These are phyloP conservation scores for Strobilomyces echinocephalus DNA, from an alignment of 768 basidiomycete species.

Conservation along the genomic window DNA sequence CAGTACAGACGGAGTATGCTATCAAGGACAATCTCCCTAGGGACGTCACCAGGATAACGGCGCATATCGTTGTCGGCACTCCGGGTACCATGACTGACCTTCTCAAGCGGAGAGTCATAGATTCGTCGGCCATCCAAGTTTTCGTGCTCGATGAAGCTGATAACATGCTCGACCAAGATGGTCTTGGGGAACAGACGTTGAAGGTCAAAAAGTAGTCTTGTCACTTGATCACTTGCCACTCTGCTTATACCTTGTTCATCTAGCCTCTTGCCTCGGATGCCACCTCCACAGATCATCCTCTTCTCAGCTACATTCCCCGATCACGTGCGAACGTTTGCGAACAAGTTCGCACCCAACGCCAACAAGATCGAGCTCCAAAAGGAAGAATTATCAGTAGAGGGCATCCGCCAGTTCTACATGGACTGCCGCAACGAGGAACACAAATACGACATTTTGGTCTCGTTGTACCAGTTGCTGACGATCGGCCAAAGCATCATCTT, in stretches of 20 bases:
- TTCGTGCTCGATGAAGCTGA: conserved; percentile 98
- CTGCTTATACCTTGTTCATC: conserved; percentile 9
- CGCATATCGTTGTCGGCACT: conserved; percentile 92
- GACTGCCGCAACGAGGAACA: conserved; percentile 88
- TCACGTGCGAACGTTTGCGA: conserved; percentile 85
- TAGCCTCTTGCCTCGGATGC: conserved; percentile 55
- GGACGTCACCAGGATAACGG: conserved; percentile 63
- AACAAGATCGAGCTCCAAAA: conserved; percentile 96
- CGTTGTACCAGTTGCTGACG: conserved; percentile 83
- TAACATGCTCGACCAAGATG: conserved; percentile 96
- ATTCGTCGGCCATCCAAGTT: conserved; percentile 76
- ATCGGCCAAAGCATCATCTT: conserved; percentile 99
- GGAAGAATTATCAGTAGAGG: conserved; percentile 90
- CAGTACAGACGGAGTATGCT: conserved; percentile 90
- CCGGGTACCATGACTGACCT: conserved; percentile 93
- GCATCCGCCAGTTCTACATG: conserved; percentile 97
- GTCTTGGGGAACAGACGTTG: conserved; percentile 89
- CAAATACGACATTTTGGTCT: conserved; percentile 94
- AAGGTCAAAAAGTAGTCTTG: conserved; percentile 82
- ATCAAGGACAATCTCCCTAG: conserved; percentile 82
- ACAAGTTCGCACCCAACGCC: conserved; percentile 86
- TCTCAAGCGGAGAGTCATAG: conserved; percentile 72
- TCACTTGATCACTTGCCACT: not conserved
- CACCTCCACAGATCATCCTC: conserved; percentile 78
- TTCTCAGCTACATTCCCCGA: conserved; percentile 99